Base-by-base conservation (phyloP, 2,329 filamentous ascomycete genomes). In the Chalara sp. region DNA sequence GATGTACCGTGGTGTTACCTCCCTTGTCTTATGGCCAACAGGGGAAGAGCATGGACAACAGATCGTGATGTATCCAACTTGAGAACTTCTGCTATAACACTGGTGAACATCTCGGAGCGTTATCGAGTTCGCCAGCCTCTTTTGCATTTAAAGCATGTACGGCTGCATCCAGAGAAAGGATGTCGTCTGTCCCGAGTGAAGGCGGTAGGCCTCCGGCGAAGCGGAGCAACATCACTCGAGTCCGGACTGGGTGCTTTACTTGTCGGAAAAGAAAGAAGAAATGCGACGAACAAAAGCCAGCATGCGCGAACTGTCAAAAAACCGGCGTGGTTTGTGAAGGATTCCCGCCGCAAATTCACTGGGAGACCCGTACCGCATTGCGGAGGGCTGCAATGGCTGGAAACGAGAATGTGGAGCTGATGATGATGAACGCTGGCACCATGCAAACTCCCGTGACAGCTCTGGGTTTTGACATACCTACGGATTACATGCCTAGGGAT, bases 201-300 rank as follows among this genome's bases (percentile, higher is more conserved):
- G 40, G 40, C 13, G 40, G 13, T 13, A 46, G 43, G 33, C 39
- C 39, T 29, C 5, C 31, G 30, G 32, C 12, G 5, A 45, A 40
- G 12, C 48, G 42, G 13, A 43, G 40, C 40, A 11, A 11, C 10
- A 49, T 56, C 35, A 54, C 43, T 30, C 52, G 53, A 35, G 46
- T 50, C 5, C 54, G 53, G 12, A 57, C 56, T 1, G 57, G 57
- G 5, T 59, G 72, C 60, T 63, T 72, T 53, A 79, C 76, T 56
- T 80, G 77, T 67, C 74, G 76, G 48, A 71, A 73, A 59, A 71
- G 77, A 54, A 80, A 82, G 72, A 72, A 83, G 57, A 83, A 83
- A 69, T 83, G 80, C 65, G 77, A 80, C 60, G 80, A 83, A 63
- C 10, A 43, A 28, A 73, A 73, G 65, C 77, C 76, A 55, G 78